These are phyloP conservation scores for Gossypium gossypioides DNA, from an alignment of 441 rosid genomes.

Conservation along the genomic window DNA sequence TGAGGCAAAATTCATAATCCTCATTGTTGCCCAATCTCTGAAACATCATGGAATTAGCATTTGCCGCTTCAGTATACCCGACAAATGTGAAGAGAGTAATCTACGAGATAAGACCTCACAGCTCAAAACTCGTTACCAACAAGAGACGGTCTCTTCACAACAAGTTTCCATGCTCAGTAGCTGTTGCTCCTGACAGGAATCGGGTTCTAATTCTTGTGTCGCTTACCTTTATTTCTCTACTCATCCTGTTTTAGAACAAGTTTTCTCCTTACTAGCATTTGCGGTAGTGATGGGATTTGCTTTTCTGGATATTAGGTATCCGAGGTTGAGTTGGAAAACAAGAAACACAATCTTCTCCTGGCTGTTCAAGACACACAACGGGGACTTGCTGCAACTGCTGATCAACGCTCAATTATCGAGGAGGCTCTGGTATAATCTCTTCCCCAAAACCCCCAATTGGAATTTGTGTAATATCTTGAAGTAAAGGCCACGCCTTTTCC, in stretches of 20 bases:
- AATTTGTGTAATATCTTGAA: not conserved
- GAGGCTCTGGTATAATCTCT: constrained; percentile 58
- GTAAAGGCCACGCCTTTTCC: not conserved
- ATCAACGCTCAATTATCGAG: constrained; percentile 67
- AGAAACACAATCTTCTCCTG: constrained; percentile 55
- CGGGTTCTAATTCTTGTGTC: constrained; percentile 34
- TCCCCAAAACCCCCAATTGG: not conserved
- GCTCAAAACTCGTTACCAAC: constrained; percentile 12
- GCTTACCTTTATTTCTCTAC: not conserved
- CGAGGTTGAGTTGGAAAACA: constrained; percentile 51
- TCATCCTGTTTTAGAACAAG: not conserved
- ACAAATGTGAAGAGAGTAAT: constrained; percentile 20
- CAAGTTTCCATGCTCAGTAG: constrained; percentile 33
- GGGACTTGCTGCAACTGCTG: constrained; percentile 53
- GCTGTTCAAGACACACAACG: constrained; percentile 66
- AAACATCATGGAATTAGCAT: constrained; percentile 39
- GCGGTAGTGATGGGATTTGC: not conserved
- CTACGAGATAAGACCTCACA: constrained; percentile 23
- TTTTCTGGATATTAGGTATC: constrained; percentile 32
- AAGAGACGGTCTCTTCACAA: constrained; percentile 19
- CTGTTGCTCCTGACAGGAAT: constrained; percentile 31
- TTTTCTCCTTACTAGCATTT: not conserved
- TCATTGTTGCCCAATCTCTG: not conserved
- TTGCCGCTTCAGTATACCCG: constrained; percentile 29
- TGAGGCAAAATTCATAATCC: not conserved